These are phyloP conservation scores for Juglanconis sp. DNA, from an alignment of 2,329 filamentous ascomycete species.

Conservation along the genomic window DNA sequence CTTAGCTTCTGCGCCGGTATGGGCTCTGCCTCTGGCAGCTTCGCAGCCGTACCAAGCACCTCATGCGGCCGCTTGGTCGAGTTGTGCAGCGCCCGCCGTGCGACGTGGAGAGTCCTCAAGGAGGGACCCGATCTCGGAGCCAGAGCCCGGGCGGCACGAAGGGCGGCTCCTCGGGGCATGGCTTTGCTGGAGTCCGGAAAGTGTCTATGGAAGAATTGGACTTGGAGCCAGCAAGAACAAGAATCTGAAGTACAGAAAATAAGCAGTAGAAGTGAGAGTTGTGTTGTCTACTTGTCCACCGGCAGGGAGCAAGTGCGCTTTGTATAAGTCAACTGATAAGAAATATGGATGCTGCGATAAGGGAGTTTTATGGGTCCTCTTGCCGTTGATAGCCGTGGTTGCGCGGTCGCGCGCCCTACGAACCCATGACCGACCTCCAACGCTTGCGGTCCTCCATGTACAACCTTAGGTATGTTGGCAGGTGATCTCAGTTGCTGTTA, in stretches of 20 bases:
- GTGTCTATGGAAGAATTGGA: no score
- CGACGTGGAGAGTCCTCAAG: neutral
- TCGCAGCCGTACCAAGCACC: slow-evolving; percentile 18
- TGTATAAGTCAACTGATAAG: neutral
- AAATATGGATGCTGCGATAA: neutral
- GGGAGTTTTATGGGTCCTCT: neutral
- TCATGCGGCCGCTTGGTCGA: slow-evolving; percentile 10
- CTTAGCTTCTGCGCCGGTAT: slow-evolving; percentile 9
- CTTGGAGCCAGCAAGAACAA: no score
- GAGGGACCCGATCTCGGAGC: slow-evolving; percentile 14
- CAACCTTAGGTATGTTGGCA: neutral
- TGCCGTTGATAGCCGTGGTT: slow-evolving; percentile 16
- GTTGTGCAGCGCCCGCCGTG: slow-evolving; percentile 11
- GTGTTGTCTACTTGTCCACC: neutral
- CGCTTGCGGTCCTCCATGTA: neutral
- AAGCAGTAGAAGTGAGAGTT: neutral
- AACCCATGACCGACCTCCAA: neutral
- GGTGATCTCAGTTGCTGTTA: slow-evolving; percentile 7
- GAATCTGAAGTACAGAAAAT: neutral
- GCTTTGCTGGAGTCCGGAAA: neutral
- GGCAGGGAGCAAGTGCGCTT: neutral
- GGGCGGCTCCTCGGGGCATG: slow-evolving; percentile 10
- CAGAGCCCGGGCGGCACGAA: slow-evolving; percentile 12
- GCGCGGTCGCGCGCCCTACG: neutral
- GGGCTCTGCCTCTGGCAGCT: slow-evolving; percentile 24